Conservation (phyloP, 148 eudicot species). For the Nepenthes mirabilis region DNA sequence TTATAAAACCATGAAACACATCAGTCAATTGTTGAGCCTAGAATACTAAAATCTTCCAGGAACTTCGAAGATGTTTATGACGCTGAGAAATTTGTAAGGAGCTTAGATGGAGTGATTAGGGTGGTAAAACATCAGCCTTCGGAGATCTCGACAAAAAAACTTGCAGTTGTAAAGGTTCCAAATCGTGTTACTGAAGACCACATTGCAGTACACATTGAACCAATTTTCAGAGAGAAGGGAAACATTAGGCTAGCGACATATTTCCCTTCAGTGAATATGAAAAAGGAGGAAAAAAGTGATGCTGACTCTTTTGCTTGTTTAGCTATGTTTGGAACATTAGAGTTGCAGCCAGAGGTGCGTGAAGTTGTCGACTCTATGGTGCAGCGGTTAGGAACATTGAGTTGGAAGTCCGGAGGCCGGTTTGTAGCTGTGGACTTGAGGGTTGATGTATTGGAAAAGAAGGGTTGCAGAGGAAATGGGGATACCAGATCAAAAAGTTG, state of each 20-base stretch:
- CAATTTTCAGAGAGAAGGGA: constrained; percentile 54
- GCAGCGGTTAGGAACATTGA: constrained; percentile 65
- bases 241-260: constrained; percentile 80
- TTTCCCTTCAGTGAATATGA: constrained; percentile 85
- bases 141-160: constrained; percentile 35
- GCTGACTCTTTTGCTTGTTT: constrained; percentile 54
- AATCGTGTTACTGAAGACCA: constrained; percentile 63
- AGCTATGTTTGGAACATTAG: constrained; percentile 80
- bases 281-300: constrained; percentile 27
- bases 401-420: constrained; percentile 63
- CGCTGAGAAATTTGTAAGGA: constrained; percentile 50
- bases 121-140: constrained; percentile 54
- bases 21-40: background rate
- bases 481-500: constrained; percentile 51
- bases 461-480: constrained; percentile 40
- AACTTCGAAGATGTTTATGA: constrained; percentile 75
- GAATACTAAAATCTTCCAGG: constrained; percentile 24
- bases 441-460: constrained; percentile 58
- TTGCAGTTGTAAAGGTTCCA: constrained; percentile 81
- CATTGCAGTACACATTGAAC: constrained; percentile 50
- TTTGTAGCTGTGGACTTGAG: constrained; percentile 88
- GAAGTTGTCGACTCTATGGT: constrained; percentile 86
- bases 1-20: background rate
- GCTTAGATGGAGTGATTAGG: constrained; percentile 81
- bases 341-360: constrained; percentile 55